phyloP scores from a whole-genome alignment of 2,329 filamentous ascomycete species.

The Diaporthe batatas region DNA sequence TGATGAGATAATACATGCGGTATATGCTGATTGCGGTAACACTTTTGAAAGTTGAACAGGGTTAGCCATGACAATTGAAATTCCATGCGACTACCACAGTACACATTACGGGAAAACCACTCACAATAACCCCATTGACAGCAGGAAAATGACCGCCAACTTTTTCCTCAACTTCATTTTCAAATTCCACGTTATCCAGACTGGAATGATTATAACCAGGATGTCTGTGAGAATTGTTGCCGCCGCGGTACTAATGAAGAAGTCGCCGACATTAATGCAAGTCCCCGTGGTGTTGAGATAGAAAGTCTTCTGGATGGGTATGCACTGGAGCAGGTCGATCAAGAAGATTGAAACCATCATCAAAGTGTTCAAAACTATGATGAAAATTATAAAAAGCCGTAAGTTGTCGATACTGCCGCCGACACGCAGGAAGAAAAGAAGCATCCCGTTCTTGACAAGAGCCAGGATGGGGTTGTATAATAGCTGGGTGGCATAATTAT shows the following conservation, averaged over 20 bases:
- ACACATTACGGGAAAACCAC: neutral
- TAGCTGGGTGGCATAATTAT: conserved; percentile 55
- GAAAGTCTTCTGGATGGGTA: conserved; percentile 45
- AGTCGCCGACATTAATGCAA: conserved; percentile 51
- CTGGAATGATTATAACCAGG: conserved; percentile 53
- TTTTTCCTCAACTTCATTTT: conserved; percentile 53
- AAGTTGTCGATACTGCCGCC: conserved; percentile 53
- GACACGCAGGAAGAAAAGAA: conserved; percentile 60
- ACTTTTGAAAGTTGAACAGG: neutral
- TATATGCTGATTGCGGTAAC: conserved; percentile 24
- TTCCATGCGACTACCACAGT: no score
- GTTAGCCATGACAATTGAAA: neutral
- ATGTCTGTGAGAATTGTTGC: conserved; percentile 59
- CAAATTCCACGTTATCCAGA: conserved; percentile 52
- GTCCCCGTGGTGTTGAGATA: conserved; percentile 50
- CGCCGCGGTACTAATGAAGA: conserved; percentile 53
- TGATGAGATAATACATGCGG: conserved; percentile 27
- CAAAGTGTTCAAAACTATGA: conserved; percentile 50
- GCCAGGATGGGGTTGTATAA: conserved; percentile 62
- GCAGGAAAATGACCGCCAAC: conserved; percentile 52
- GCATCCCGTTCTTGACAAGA: conserved; percentile 59
- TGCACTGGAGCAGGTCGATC: conserved; percentile 52
- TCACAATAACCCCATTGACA: conserved; percentile 41
- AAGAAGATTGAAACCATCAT: conserved; percentile 50
- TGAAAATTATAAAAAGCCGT: conserved; percentile 48